phyloP scores from a whole-genome alignment of 495 filamentous ascomycete genomes.

The Stereocaulon alpinum region DNA sequence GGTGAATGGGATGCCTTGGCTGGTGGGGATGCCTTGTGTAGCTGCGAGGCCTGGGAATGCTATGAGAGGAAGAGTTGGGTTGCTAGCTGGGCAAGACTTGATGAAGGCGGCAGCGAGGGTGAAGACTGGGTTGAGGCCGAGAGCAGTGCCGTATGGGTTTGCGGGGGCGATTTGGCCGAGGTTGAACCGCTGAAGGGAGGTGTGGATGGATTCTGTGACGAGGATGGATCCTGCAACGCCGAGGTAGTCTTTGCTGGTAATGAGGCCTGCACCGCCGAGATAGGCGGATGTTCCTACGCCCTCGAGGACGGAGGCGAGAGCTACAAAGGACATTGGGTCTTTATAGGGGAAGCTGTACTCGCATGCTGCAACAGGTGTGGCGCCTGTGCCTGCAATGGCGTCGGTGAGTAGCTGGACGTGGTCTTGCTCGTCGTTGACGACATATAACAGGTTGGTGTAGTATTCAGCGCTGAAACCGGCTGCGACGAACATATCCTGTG shows the following conservation, averaged over 20 bases:
- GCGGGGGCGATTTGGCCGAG: conserved; percentile 38
- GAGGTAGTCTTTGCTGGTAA: conserved; percentile 39
- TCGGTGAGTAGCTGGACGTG: conserved; percentile 45
- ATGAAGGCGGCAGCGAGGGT: conserved; percentile 51
- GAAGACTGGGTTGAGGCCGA: conserved; percentile 45
- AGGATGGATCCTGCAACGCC: conserved; percentile 49
- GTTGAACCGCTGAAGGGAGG: conserved; percentile 40
- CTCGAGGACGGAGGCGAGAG: conserved; percentile 43
- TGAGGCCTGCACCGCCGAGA: conserved; percentile 46
- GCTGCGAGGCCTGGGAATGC: conserved; percentile 40
- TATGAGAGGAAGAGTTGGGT: conserved; percentile 43
- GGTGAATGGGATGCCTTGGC: conserved; percentile 2
- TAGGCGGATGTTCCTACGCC: conserved; percentile 46
- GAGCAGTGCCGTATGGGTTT: conserved; percentile 44
- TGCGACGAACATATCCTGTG: conserved; percentile 35
- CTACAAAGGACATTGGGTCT: conserved; percentile 35
- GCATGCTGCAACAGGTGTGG: conserved; percentile 38
- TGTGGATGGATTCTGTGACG: conserved; percentile 50
- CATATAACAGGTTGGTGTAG: conserved; percentile 39
- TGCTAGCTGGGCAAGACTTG: conserved; percentile 38
- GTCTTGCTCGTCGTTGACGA: conserved; percentile 41
- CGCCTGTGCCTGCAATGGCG: conserved; percentile 36
- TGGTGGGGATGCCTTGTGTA: conserved; percentile 13
- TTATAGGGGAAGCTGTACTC: conserved; percentile 45
- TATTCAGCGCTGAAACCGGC: conserved; percentile 40